Base-by-base conservation (phyloP, 257 asterid genomes). In the Misopates orontium region DNA sequence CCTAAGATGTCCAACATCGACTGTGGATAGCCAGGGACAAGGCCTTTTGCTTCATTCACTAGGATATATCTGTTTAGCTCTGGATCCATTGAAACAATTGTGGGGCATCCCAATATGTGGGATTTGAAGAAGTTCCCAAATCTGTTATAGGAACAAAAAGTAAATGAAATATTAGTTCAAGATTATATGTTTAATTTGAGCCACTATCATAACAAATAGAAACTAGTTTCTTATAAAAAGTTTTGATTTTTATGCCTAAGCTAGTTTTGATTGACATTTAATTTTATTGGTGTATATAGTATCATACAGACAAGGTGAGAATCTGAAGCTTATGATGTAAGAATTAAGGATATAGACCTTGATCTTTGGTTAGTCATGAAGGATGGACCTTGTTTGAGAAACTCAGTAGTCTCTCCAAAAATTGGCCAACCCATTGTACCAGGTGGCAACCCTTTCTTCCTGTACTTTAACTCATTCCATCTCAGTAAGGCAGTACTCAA, bases 371-470 rank as follows among this genome's bases (percentile, higher is more conserved):
- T 85, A 73, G 76, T 90, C 99, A 94, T 88, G 82, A 94, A 94
- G 71, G 62, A 78, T 25, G 99, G 99, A 11, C 99, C 99, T 62
- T 83, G 99, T 60, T 88, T 94, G 1, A 94, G 85, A 77, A 94
- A 94, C 82, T 88, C 99, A 1, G 99, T 86, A 3, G 99, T 94
- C 75, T 94, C 99, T 45, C 99, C 99, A 52, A 94, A 86, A 66
- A 94, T 78, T 28, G 98, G 99, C 99, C 99, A 94, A 14, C 99
- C 99, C 99, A 90, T 94, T 69, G 96, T 90, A 31, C 99, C 99
- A 28, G 96, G 98, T 13, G 99, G 99, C 60, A 94, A 73, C 24
- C 92, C 88, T 75, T 82, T 86, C 70, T 87, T 91, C 74, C 77
- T 82, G 83, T 88, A 94, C 81, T 72, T 82, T 22, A 88, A 78